These are phyloP conservation scores for Aspergillus carbonarius DNA, from an alignment of 2,329 filamentous ascomycete genomes.

Conservation along the genomic window DNA sequence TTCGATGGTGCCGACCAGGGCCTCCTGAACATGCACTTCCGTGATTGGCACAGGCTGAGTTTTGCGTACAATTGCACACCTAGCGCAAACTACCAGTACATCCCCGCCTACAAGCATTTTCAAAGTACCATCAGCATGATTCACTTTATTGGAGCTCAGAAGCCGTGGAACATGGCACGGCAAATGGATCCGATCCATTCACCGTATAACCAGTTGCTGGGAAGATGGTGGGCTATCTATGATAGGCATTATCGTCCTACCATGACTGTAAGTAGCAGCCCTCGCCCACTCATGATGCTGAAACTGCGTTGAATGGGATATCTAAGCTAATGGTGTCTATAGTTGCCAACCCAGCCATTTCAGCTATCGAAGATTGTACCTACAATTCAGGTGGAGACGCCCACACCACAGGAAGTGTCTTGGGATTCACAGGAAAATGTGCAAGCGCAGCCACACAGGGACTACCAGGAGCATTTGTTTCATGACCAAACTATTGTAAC, in stretches of 20 bases:
- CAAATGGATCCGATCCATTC: constrained; percentile 36
- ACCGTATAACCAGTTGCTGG: constrained; percentile 76
- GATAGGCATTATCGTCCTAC: constrained; percentile 72
- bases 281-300: not conserved
- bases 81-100: constrained; percentile 94
- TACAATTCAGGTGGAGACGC: not conserved
- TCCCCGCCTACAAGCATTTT: constrained; percentile 91
- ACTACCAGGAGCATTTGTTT: not conserved
- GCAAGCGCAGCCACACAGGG: not conserved
- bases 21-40: constrained; percentile 91
- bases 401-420: not conserved
- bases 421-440: not conserved
- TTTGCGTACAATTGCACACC: constrained; percentile 98
- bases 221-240: constrained; percentile 92
- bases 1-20: constrained; percentile 98
- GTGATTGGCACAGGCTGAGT: constrained; percentile 78
- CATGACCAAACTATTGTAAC: not conserved
- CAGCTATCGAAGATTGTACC: not conserved
- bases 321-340: not conserved
- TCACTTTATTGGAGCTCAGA: constrained; percentile 89
- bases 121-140: constrained; percentile 85
- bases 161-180: constrained; percentile 75
- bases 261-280: constrained; percentile 19
- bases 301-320: no score
- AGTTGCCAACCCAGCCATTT: not conserved